Conservation (phyloP, 179 eudicot species). For the Drosera spatulata region DNA sequence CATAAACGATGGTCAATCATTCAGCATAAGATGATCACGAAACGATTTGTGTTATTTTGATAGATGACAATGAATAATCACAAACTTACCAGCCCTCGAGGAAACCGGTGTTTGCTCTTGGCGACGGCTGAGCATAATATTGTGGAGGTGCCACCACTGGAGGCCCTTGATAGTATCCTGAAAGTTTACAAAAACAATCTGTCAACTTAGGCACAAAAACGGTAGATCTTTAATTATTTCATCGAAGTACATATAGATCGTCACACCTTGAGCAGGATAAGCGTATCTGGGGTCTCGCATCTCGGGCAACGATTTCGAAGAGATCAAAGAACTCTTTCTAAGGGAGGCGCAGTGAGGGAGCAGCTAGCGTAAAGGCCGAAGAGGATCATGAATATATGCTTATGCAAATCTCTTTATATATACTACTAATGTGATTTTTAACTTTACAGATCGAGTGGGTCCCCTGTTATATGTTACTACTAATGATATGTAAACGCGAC, state of each 20-base stretch:
- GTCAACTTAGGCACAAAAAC: neutral
- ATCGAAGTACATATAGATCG: neutral
- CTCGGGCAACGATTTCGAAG: neutral
- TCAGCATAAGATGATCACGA: too few relatives aligned
- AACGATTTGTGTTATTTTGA: neutral
- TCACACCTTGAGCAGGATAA: conserved; percentile 21
- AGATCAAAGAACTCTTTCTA: too few relatives aligned
- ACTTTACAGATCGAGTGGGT: too few relatives aligned
- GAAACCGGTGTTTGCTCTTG: conserved; percentile 14
- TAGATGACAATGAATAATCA: neutral
- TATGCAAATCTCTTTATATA: too few relatives aligned
- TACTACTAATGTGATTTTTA: too few relatives aligned
- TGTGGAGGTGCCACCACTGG: conserved; percentile 38
- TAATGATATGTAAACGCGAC: too few relatives aligned
- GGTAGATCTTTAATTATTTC: neutral
- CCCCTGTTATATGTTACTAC: too few relatives aligned
- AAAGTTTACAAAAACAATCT: neutral
- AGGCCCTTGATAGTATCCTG: conserved; percentile 37
- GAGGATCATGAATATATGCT: too few relatives aligned
- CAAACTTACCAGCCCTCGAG: conserved; percentile 26
- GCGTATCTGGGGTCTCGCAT: conserved; percentile 26
- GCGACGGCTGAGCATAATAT: conserved; percentile 19
- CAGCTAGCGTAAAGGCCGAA: too few relatives aligned
- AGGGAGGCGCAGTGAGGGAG: too few relatives aligned
- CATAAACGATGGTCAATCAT: too few relatives aligned